A percentile compares a stretch with the other conserved stretches of the same genome.
Evolutionary conservation across 192 early-diverging fungal genomes (phyloP).

Genomic region (Lunasporangiospora selenospora): DNA sequence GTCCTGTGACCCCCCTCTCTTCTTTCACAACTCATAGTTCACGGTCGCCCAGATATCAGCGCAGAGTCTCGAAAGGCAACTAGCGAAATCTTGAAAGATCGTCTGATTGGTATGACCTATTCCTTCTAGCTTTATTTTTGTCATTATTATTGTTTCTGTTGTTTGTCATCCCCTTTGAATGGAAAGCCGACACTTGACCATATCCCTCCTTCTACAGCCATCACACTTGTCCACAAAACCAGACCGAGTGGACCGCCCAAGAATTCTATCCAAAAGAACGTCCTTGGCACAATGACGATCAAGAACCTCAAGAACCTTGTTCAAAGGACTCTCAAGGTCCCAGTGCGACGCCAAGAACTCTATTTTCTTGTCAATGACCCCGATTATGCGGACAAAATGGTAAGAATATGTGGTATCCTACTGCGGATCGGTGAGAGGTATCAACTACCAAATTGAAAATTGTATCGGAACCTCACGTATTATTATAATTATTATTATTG

Average conservation of each 20-base stretch:
- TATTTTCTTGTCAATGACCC: conserved; percentile 35
- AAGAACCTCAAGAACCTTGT: conserved; percentile 55
- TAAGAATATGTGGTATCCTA: too few relatives aligned
- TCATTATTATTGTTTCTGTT: neutral
- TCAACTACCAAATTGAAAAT: too few relatives aligned
- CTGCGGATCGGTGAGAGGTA: too few relatives aligned
- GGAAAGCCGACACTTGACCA: too few relatives aligned
- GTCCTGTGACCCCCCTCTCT: too few relatives aligned
- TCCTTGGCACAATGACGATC: conserved; percentile 57
- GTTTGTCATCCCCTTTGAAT: too few relatives aligned
- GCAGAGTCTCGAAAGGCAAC: conserved; percentile 37
- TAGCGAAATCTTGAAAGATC: conserved; percentile 51
- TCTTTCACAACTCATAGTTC: too few relatives aligned
- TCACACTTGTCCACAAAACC: conserved; percentile 35
- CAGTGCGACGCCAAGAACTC: conserved; percentile 48
- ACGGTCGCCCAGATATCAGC: conserved; percentile 44
- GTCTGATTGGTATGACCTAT: conserved; percentile 40
- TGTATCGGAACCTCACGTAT: too few relatives aligned
- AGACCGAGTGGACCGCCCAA: conserved; percentile 8
- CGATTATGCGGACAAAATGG: conserved; percentile 10
- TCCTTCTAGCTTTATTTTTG: neutral
- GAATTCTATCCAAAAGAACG: conserved; percentile 26
- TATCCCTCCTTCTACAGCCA: too few relatives aligned
- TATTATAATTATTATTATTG: neutral
- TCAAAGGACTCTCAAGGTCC: conserved; percentile 56